phyloP scores from a whole-genome alignment of 2,329 filamentous ascomycete genomes.

The Penicillium sp. region DNA sequence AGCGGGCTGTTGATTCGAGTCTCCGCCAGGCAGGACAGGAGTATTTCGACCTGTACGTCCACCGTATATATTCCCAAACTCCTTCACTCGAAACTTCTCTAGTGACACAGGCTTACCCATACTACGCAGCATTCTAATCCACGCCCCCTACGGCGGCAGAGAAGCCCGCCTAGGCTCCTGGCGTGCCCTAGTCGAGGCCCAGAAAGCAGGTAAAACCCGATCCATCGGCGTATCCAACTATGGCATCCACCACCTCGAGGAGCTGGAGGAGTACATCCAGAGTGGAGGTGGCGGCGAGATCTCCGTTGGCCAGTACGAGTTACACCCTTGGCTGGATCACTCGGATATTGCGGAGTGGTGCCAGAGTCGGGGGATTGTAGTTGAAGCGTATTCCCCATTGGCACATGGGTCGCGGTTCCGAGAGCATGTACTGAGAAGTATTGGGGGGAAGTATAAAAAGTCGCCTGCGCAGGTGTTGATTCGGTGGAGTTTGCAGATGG shows the following conservation, averaged over 20 bases:
- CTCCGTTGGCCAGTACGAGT: slow-evolving; percentile 79
- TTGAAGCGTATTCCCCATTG: slow-evolving; percentile 82
- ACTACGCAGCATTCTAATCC: slow-evolving; percentile 64
- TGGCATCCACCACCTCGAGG: slow-evolving; percentile 74
- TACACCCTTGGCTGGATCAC: slow-evolving; percentile 82
- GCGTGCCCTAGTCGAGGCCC: slow-evolving; percentile 77
- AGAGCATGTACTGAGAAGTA: slow-evolving; percentile 65
- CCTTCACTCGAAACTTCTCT: neutral
- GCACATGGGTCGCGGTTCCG: slow-evolving; percentile 73
- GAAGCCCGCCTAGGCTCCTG: slow-evolving; percentile 73
- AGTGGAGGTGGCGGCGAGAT: slow-evolving; percentile 67
- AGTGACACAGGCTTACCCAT: neutral
- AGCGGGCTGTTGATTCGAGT: slow-evolving; percentile 67
- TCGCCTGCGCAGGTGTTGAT: slow-evolving; percentile 76
- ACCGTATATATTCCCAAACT: neutral
- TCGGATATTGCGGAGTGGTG: slow-evolving; percentile 70
- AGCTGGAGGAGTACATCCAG: slow-evolving; percentile 62
- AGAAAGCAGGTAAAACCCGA: slow-evolving; percentile 71
- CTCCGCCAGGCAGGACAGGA: slow-evolving; percentile 69
- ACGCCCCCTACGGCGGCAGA: slow-evolving; percentile 78
- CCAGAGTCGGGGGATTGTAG: slow-evolving; percentile 67
- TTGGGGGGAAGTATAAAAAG: slow-evolving; percentile 72
- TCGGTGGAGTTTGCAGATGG: slow-evolving; percentile 81
- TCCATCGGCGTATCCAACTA: slow-evolving; percentile 80
- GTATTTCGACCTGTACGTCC: slow-evolving; percentile 72